A percentile compares a stretch with the other conserved stretches of the same genome.
Conservation (phyloP, 1,139 yeast genomes). For the Hyphopichia fennica region DNA sequence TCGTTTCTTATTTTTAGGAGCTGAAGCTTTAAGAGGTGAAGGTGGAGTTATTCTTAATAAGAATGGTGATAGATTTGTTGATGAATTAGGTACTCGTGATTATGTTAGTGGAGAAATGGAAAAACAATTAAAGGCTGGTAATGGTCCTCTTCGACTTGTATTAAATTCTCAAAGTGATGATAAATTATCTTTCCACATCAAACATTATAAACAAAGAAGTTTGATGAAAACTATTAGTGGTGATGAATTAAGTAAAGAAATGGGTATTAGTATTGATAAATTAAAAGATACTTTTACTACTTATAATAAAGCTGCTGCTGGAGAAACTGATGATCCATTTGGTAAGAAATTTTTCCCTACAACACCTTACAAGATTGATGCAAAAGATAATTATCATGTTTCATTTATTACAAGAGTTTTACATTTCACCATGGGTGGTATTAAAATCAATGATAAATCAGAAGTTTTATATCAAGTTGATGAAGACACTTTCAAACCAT, state of each 20-base stretch:
- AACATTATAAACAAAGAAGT: constrained; percentile 66
- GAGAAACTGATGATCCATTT: constrained; percentile 42
- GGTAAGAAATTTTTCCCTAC: constrained; percentile 55
- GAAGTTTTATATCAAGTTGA: constrained; percentile 51
- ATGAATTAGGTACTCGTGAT: constrained; percentile 72
- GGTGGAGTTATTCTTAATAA: constrained; percentile 70
- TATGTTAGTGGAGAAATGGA: constrained; percentile 63
- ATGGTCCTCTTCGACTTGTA: constrained; percentile 53
- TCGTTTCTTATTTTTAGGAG: constrained; percentile 67
- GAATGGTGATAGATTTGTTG: constrained; percentile 66
- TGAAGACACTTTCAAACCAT: constrained; percentile 27
- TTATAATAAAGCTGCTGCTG: constrained; percentile 49
- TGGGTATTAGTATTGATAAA: constrained; percentile 31
- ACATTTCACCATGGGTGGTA: constrained; percentile 89
- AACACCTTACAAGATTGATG: constrained; percentile 40
- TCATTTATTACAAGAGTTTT: constrained; percentile 71
- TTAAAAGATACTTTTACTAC: constrained; percentile 39
- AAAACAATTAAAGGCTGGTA: constrained; percentile 41
- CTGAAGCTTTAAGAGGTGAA: constrained; percentile 76
- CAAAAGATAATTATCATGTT: constrained; percentile 39
- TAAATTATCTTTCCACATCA: constrained; percentile 55
- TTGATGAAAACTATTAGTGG: constrained; percentile 57
- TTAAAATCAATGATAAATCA: constrained; percentile 59
- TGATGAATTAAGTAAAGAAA: constrained; percentile 46
- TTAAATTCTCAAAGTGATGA: constrained; percentile 45